These are phyloP conservation scores for Coemansia sp. DNA, from an alignment of 192 early-diverging fungal genomes.

Conservation along the genomic window DNA sequence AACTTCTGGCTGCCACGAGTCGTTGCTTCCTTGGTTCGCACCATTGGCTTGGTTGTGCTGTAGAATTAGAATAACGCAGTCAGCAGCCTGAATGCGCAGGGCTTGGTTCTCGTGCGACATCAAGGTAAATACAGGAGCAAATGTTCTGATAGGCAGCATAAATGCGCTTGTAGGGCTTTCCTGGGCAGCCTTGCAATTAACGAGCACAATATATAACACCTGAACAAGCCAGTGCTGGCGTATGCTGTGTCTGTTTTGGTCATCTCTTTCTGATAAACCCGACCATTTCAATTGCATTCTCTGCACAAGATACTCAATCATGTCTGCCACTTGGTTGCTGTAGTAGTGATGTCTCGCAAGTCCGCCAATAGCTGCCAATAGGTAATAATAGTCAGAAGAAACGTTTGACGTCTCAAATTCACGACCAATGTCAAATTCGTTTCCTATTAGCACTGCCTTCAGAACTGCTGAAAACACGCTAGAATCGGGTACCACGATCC, in stretches of 20 bases:
- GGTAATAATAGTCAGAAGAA: conserved; percentile 44
- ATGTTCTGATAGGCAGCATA: conserved; percentile 20
- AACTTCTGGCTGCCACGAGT: conserved; percentile 1
- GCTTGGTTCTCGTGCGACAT: conserved; percentile 18
- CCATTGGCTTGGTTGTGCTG: conserved; percentile 7
- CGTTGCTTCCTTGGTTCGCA: neutral
- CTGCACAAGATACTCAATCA: conserved; percentile 39
- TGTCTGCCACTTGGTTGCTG: conserved; percentile 44
- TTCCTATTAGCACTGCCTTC: neutral
- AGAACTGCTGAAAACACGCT: conserved; percentile 23
- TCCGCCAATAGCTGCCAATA: conserved; percentile 47
- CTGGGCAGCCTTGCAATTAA: neutral
- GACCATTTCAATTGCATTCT: conserved; percentile 24
- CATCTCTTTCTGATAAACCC: neutral
- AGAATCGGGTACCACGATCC: conserved; percentile 15
- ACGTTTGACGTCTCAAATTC: neutral
- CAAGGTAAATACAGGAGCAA: conserved; percentile 44
- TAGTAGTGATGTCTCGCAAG: conserved; percentile 56
- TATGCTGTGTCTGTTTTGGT: neutral
- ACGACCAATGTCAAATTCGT: neutral
- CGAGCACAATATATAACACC: conserved; percentile 1
- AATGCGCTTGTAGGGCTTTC: neutral
- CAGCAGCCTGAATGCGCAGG: conserved; percentile 30
- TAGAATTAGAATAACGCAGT: conserved; percentile 45
- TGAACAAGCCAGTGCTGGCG: conserved; percentile 5